phyloP scores from a whole-genome alignment of 805 yeast species.

The Candida alai region DNA sequence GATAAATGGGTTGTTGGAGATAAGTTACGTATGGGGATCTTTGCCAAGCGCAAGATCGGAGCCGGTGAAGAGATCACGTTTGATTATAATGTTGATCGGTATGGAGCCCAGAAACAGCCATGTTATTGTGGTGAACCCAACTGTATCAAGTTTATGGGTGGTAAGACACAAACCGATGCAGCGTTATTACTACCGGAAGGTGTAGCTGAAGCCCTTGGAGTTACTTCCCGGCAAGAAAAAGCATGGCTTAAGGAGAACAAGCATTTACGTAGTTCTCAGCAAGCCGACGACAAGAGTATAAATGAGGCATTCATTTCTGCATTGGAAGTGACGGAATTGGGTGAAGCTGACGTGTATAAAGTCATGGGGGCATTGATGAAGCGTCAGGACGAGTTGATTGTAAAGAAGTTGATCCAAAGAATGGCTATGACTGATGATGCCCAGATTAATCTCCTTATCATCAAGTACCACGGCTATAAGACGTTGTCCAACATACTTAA shows the following conservation, averaged over 20 bases:
- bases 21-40: conserved; percentile 89
- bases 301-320: conserved; percentile 63
- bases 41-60: conserved; percentile 69
- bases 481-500: conserved; percentile 63
- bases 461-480: conserved; percentile 83
- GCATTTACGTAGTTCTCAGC: conserved; percentile 45
- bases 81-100: conserved; percentile 92
- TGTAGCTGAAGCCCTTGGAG: conserved; percentile 82
- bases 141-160: conserved; percentile 92
- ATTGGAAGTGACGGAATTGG: conserved; percentile 50
- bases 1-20: conserved; percentile 97
- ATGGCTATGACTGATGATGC: conserved; percentile 51
- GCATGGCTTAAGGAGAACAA: conserved; percentile 63
- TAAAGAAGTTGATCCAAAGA: conserved; percentile 64
- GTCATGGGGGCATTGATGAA: conserved; percentile 82
- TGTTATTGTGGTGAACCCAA: conserved; percentile 93
- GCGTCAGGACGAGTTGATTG: conserved; percentile 62
- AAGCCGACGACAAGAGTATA: conserved; percentile 53
- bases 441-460: conserved; percentile 52
- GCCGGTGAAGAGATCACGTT: conserved; percentile 89
- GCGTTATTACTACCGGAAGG: conserved; percentile 80
- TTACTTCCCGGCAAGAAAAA: conserved; percentile 62
- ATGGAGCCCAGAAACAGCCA: conserved; percentile 91
- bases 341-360: conserved; percentile 61
- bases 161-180: conserved; percentile 93